Conservation (phyloP, 345 rosid genomes). For the Garcia nutans region DNA sequence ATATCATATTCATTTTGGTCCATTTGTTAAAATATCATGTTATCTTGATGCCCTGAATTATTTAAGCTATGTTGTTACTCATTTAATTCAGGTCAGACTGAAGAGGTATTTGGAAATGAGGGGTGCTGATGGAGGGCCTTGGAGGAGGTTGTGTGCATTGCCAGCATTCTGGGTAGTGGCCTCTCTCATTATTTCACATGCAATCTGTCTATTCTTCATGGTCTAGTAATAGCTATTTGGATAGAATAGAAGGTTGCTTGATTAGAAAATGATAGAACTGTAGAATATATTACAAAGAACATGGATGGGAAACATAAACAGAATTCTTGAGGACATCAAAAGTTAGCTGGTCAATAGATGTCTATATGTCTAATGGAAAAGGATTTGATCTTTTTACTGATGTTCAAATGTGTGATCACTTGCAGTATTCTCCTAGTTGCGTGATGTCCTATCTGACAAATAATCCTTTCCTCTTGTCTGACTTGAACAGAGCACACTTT, state of each 20-base stretch:
- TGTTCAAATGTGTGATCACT: no score
- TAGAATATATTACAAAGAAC: neutral
- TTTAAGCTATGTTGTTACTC: slow-evolving; percentile 16
- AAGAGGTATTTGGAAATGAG: slow-evolving; percentile 99
- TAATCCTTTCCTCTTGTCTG: no score
- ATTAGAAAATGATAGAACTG: neutral
- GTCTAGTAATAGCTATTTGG: slow-evolving; percentile 4
- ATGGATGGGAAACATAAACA: slow-evolving; percentile 4
- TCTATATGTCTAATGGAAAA: no score
- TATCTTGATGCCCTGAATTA: slow-evolving; percentile 13
- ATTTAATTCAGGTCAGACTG: slow-evolving; percentile 66
- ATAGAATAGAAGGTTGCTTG: slow-evolving; percentile 7
- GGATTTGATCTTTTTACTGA: no score
- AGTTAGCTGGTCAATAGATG: no score
- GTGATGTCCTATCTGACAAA: no score
- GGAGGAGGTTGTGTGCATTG: slow-evolving; percentile 94
- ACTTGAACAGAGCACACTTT: no score
- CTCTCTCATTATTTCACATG: slow-evolving; percentile 14
- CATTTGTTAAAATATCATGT: neutral
- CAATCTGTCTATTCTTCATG: neutral
- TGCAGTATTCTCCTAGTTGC: no score
- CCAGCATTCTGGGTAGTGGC: slow-evolving; percentile 94
- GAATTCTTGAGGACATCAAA: no score
- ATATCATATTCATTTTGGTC: slow-evolving; percentile 13
- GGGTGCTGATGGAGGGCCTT: slow-evolving; percentile 99